Evolutionary conservation across 495 filamentous ascomycete species (phyloP).

Genomic region (Aspergillus nidulans): DNA sequence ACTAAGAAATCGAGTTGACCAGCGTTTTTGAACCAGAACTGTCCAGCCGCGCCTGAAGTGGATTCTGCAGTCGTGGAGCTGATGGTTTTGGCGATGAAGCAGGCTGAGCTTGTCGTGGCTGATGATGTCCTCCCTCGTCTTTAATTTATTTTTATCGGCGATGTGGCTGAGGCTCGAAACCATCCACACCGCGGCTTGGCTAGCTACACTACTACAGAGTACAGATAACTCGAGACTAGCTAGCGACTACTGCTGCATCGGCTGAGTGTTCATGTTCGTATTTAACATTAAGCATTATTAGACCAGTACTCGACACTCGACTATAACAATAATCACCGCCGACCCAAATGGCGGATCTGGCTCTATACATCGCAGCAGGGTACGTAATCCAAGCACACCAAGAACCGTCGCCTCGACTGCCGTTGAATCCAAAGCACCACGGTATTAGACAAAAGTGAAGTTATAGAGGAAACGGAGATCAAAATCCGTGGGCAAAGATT

Average conservation of each 20-base stretch:
- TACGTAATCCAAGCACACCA: background rate
- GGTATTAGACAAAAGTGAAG: background rate
- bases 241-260: too few relatives aligned
- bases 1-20: background rate
- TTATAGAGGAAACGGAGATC: background rate
- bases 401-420: background rate
- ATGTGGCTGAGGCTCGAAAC: constrained; percentile 4
- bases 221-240: too few relatives aligned
- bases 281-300: constrained; percentile 23
- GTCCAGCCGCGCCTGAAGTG: background rate
- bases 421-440: constrained; percentile 1
- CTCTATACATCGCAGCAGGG: constrained; percentile 1
- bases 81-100: background rate
- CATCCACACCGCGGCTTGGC: background rate
- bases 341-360: background rate
- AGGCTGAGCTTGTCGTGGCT: constrained; percentile 8
- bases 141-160: constrained; percentile 8
- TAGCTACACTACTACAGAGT: background rate
- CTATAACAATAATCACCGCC: constrained; percentile 6
- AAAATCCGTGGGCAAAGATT: background rate
- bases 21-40: background rate
- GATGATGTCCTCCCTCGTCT: background rate
- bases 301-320: background rate
- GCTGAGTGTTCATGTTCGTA: background rate
- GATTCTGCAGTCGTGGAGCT: background rate